phyloP scores from a whole-genome alignment of 306 rosid genomes.

The Lathyrus aphaca region DNA sequence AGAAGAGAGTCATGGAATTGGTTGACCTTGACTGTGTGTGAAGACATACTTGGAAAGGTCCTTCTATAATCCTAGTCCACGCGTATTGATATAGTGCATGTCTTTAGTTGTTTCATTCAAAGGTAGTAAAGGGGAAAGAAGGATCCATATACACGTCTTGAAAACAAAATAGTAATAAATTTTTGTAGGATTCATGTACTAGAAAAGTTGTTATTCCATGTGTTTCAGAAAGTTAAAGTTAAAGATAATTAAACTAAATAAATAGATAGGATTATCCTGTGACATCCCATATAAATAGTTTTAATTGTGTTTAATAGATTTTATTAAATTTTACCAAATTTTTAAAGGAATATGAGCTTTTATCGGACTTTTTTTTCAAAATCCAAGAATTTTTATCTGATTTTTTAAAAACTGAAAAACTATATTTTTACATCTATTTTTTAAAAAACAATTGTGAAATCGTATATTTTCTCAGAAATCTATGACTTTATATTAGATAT shows the following conservation, averaged over 20 bases:
- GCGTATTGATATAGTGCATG: not conserved
- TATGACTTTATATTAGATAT: no score
- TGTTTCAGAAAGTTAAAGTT: slow-evolving; percentile 26
- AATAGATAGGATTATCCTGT: not conserved
- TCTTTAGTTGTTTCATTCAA: slow-evolving; percentile 10
- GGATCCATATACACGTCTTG: not conserved
- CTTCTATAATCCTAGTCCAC: slow-evolving; percentile 14
- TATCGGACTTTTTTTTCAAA: no score
- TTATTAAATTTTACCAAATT: no score
- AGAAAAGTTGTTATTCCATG: slow-evolving; percentile 19
- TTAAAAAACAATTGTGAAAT: no score
- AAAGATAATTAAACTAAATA: not conserved
- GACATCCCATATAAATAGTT: no score
- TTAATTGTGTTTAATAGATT: no score
- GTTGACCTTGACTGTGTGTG: slow-evolving; percentile 36
- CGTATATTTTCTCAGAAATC: no score
- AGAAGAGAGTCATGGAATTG: slow-evolving; percentile 31
- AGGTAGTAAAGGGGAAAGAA: not conserved
- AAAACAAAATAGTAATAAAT: not conserved
- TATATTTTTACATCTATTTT: no score
- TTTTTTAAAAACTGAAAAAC: no score
- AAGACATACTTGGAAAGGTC: slow-evolving; percentile 11
- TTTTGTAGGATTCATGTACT: slow-evolving; percentile 21
- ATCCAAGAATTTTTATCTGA: no score
- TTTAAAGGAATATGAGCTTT: no score